A percentile compares a stretch with the other conserved stretches of the same genome.
Conservation (phyloP, 2,329 filamentous ascomycete genomes). For the Hymenoscyphus albidus region DNA sequence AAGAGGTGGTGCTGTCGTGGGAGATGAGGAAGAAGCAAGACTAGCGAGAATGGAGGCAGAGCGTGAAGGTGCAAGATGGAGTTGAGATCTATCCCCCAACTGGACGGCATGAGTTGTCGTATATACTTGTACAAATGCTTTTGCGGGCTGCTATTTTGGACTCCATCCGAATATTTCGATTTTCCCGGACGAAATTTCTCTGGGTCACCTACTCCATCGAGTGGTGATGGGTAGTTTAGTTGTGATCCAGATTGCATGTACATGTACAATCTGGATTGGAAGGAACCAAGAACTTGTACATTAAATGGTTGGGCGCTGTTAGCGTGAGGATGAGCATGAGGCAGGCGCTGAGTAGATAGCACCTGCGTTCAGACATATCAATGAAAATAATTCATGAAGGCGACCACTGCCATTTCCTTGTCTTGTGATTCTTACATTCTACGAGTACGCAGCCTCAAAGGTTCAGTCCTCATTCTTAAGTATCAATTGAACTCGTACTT, state of each 20-base stretch:
- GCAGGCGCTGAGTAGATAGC: background rate
- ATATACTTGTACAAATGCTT: background rate
- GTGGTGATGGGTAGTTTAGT: background rate
- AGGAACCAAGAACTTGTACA: background rate
- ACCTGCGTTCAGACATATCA: background rate
- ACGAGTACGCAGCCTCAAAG: too few species aligned
- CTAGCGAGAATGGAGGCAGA: conserved; percentile 52
- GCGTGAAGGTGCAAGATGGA: conserved; percentile 46
- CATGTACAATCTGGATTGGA: background rate
- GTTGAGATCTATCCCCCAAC: conserved; percentile 10
- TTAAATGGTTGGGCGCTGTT: background rate
- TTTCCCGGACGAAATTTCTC: background rate
- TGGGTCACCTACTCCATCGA: background rate
- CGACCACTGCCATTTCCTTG: background rate
- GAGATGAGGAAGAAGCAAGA: conserved; percentile 34
- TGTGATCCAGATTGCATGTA: conserved; percentile 1
- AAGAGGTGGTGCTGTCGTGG: conserved; percentile 22
- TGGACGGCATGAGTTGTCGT: background rate
- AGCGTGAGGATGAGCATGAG: background rate
- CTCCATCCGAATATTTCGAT: background rate
- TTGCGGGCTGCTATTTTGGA: background rate
- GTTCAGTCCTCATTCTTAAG: background rate
- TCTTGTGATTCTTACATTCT: background rate
- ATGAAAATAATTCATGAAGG: conserved; percentile 2
- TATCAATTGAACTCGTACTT: background rate